A percentile compares a stretch with the other conserved stretches of the same genome.
Evolutionary conservation across 2,329 filamentous ascomycete genomes (phyloP).

Genomic region (Pseudogymnoascus sp.): DNA sequence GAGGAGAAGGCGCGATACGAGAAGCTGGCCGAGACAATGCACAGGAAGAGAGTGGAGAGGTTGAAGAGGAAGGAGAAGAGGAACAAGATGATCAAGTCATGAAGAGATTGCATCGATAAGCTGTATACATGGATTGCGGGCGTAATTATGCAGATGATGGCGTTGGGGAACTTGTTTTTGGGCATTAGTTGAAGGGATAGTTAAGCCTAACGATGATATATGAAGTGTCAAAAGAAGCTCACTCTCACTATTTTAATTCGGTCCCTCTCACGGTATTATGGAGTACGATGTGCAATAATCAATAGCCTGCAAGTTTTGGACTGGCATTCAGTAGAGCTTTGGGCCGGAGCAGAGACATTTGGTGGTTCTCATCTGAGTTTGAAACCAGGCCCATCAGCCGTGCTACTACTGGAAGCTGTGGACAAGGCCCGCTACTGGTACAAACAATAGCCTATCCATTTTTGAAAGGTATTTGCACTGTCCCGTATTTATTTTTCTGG

Average conservation of each 20-base stretch:
- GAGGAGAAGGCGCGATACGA: slow-evolving; percentile 89
- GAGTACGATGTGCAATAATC: background rate
- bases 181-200: background rate
- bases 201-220: slow-evolving; percentile 1
- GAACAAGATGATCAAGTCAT: slow-evolving; percentile 71
- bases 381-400: background rate
- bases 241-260: background rate
- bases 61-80: slow-evolving; percentile 94
- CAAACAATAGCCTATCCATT: background rate
- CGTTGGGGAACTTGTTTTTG: slow-evolving; percentile 12
- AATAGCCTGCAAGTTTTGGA: background rate
- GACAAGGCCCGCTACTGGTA: background rate
- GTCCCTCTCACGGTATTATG: no score
- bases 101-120: slow-evolving; percentile 23
- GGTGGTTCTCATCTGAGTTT: background rate
- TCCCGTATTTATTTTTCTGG: background rate
- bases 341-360: background rate
- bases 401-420: background rate
- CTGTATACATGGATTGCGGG: slow-evolving; percentile 11
- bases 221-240: slow-evolving; percentile 5
- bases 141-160: slow-evolving; percentile 13
- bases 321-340: background rate
- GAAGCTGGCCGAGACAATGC: slow-evolving; percentile 96
- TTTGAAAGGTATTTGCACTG: background rate
- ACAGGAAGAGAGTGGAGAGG: slow-evolving; percentile 86